Conservation (phyloP, 148 eudicot genomes). For the Spergularia marina region DNA sequence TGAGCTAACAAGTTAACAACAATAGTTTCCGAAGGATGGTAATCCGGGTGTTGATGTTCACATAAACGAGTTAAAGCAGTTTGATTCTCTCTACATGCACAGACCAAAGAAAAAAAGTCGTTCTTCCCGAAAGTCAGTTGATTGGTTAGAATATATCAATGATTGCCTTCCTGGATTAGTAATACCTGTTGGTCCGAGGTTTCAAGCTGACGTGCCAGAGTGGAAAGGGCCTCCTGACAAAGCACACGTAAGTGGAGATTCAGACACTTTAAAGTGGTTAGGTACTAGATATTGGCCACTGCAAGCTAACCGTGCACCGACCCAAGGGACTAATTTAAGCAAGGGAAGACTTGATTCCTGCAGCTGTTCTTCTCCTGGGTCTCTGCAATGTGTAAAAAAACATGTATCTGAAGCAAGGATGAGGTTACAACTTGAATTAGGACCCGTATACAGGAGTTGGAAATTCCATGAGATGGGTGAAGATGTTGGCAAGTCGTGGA, state of each 20-base stretch:
- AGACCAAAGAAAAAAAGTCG: slow-evolving; percentile 40
- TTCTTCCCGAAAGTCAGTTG: slow-evolving; percentile 28
- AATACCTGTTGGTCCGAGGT: slow-evolving; percentile 73
- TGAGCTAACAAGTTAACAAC: slow-evolving; percentile 17
- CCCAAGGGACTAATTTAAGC: slow-evolving; percentile 34
- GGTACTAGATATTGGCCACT: slow-evolving; percentile 61
- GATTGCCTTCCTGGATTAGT: slow-evolving; percentile 30
- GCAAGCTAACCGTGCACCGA: slow-evolving; percentile 12
- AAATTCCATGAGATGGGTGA: slow-evolving; percentile 75
- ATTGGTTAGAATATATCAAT: slow-evolving; percentile 36
- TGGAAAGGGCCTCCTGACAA: slow-evolving; percentile 38
- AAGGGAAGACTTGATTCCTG: slow-evolving; percentile 61
- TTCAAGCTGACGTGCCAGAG: slow-evolving; percentile 60
- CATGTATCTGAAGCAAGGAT: slow-evolving; percentile 47
- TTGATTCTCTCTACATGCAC: slow-evolving; percentile 38
- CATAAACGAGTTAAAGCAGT: slow-evolving; percentile 10
- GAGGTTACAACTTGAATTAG: slow-evolving; percentile 45
- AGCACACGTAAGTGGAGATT: slow-evolving; percentile 6
- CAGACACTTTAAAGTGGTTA: slow-evolving; percentile 40
- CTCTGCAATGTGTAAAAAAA: slow-evolving; percentile 43
- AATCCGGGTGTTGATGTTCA: slow-evolving; percentile 7
- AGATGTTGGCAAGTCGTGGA: slow-evolving; percentile 53
- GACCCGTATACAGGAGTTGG: slow-evolving; percentile 58
- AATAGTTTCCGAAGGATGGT: not conserved
- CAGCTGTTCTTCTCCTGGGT: slow-evolving; percentile 48